phyloP scores from a whole-genome alignment of 495 filamentous ascomycete genomes.

The Aspergillus leporis region DNA sequence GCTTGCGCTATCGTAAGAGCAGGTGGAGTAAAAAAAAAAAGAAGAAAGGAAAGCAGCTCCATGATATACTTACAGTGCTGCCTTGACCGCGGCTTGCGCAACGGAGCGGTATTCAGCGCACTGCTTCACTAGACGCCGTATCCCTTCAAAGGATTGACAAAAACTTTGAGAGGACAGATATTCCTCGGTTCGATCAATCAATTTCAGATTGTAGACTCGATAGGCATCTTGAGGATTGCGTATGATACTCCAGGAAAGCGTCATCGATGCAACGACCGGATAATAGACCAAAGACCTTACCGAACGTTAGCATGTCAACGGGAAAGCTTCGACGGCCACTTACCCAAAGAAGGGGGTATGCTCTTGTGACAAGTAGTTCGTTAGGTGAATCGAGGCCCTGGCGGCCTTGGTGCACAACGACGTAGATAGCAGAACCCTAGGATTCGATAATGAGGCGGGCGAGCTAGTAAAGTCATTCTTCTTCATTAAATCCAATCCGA shows the following conservation, averaged over 20 bases:
- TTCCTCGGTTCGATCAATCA: conserved; percentile 19
- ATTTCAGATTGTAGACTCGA: conserved; percentile 15
- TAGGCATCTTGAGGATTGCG: conserved; percentile 18
- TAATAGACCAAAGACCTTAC: conserved; percentile 19
- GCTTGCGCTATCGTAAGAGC: no score
- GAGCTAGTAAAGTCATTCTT: conserved; percentile 1
- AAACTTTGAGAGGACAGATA: conserved; percentile 14
- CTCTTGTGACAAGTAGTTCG: conserved; percentile 19
- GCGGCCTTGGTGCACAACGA: conserved; percentile 21
- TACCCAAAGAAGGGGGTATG: conserved; percentile 18
- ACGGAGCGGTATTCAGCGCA: conserved; percentile 20
- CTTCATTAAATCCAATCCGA: conserved; percentile 6
- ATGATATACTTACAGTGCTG: neutral
- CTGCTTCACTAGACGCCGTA: conserved; percentile 12
- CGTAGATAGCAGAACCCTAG: conserved; percentile 18
- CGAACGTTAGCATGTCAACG: neutral
- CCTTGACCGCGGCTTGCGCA: conserved; percentile 14
- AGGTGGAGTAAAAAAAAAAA: no score
- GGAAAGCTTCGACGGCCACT: neutral
- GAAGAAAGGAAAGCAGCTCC: neutral
- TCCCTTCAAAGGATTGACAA: conserved; percentile 12
- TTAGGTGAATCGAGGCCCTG: conserved; percentile 19
- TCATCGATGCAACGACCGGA: conserved; percentile 21
- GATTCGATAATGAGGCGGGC: conserved; percentile 2
- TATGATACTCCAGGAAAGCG: conserved; percentile 20